phyloP scores from a whole-genome alignment of 345 rosid genomes.

The Gossypium longicalyx region DNA sequence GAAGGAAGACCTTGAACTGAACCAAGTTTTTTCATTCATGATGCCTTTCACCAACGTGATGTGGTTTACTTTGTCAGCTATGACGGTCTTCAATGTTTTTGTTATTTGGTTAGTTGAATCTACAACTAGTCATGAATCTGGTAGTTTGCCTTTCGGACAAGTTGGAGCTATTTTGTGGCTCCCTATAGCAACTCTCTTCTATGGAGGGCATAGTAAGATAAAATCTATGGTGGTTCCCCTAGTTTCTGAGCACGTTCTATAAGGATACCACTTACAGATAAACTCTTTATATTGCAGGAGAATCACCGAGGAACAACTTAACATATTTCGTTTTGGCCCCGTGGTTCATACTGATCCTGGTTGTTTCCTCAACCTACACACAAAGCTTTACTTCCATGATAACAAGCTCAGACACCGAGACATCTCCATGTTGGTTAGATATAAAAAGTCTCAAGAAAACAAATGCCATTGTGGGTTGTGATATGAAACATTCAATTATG shows the following conservation, averaged over 20 bases:
- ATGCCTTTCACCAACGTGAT: conserved; percentile 17
- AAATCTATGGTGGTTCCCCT: not conserved
- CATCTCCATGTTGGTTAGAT: conserved; percentile 3
- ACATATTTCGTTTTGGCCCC: conserved; percentile 19
- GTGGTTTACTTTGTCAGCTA: conserved; percentile 11
- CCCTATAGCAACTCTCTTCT: conserved; percentile 17
- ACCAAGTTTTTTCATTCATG: conserved; percentile 8
- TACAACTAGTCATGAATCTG: not conserved
- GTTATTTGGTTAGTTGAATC: conserved; percentile 22
- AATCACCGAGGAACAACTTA: conserved; percentile 5
- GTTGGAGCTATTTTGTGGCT: conserved; percentile 7
- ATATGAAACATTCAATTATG: conserved; percentile 10
- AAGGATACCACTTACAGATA: too few relatives aligned
- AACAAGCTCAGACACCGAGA: conserved; percentile 7
- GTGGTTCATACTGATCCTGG: conserved; percentile 22
- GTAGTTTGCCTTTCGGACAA: too few relatives aligned
- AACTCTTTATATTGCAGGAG: conserved; percentile 9
- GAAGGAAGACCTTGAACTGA: not conserved
- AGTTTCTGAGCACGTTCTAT: not conserved
- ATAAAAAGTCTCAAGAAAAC: conserved; percentile 16
- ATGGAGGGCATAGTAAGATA: conserved; percentile 7
- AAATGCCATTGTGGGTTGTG: conserved; percentile 21
- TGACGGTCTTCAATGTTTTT: conserved; percentile 14
- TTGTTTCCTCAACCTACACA: conserved; percentile 14
- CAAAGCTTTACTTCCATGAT: conserved; percentile 19